Base-by-base conservation (phyloP, 768 basidiomycete genomes). In the Kondoa subrosea region DNA sequence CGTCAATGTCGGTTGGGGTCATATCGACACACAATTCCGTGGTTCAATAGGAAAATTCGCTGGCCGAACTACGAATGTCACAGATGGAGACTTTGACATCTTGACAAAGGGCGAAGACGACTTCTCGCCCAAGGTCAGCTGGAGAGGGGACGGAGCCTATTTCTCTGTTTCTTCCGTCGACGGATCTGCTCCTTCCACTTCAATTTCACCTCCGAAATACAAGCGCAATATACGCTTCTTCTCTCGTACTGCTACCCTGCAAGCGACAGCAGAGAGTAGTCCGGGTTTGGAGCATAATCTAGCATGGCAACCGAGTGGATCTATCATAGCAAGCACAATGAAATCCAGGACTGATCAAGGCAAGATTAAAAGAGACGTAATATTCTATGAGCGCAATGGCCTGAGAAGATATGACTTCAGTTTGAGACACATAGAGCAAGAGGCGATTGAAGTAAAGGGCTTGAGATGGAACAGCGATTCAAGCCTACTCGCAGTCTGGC, bases 1-100 rank as follows among this genome's bases (percentile, higher is more conserved):
- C 1, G 90, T 96, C 73, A 89, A 92, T 73, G 90, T 96, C 68
- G 95, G 95, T 17, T 99, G 95, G 95, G 95, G 95, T 56, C 88
- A 88, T 1, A 93, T 92, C 74, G 82, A 88, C 76, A 97, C 95
- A 0, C 95, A 99, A 74, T 99, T 99, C 75, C 91, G 96, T 72
- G 95, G 95, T 12, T 93, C 91, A 0, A 80, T 90, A 2, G 93
- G 95, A 21, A 96, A 96, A 76, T 78, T 82, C 1, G 87, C 72
- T 3, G 68, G 69, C 30, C 69, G 67, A 27, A 80, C 82, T 30
- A 71, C 77, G 14, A 71, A 75, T 68, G 70, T 30, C 78, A 81
- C 3, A 70, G 76, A 69, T 34, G 15, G 72, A 77, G 17, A 72
- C 78, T n/a, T n/a, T 34, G 74, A 77, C 4, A 85, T 71, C 3